A percentile compares a stretch with the other conserved stretches of the same genome.
phyloP scores from a whole-genome alignment of 805 yeast genomes.

The Citeromyces matritensis region DNA sequence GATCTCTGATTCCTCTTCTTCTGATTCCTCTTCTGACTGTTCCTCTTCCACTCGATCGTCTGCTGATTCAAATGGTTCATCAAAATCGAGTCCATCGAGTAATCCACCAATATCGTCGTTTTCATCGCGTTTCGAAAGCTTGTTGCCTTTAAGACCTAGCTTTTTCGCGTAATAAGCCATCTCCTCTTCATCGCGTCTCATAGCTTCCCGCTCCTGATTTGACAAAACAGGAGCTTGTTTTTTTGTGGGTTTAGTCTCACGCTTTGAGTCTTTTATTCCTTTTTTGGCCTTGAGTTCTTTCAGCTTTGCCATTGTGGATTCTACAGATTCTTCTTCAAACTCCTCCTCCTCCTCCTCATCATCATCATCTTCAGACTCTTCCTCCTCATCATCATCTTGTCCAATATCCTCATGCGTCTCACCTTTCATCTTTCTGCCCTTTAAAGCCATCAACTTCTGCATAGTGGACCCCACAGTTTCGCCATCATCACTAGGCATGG shows the following conservation, averaged over 20 bases:
- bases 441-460: constrained; percentile 25
- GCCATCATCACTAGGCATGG: constrained; percentile 10
- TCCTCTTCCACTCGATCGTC: constrained; percentile 6
- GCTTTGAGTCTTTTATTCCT: constrained; percentile 4
- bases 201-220: constrained; percentile 30
- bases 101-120: constrained; percentile 76
- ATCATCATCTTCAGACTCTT: constrained; percentile 3
- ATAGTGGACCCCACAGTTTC: constrained; percentile 26
- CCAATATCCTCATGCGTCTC: not conserved
- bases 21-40: constrained; percentile 3
- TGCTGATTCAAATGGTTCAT: constrained; percentile 9
- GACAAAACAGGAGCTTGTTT: constrained; percentile 8
- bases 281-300: constrained; percentile 6
- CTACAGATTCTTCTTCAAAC: constrained; percentile 8
- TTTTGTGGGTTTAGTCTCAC: constrained; percentile 3
- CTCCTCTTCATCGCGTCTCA: constrained; percentile 58
- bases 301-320: constrained; percentile 5
- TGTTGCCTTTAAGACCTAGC: constrained; percentile 49
- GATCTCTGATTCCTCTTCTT: constrained; percentile 8
- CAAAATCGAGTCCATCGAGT: constrained; percentile 59
- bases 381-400: constrained; percentile 5
- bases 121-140: constrained; percentile 34
- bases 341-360: constrained; percentile 11
- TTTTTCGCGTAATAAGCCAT: constrained; percentile 73
- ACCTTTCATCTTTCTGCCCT: constrained; percentile 10